Percentiles rank a stretch among this genome's conserved stretches.
phyloP scores from a whole-genome alignment of 768 basidiomycete genomes.

The Pholiota conissans region DNA sequence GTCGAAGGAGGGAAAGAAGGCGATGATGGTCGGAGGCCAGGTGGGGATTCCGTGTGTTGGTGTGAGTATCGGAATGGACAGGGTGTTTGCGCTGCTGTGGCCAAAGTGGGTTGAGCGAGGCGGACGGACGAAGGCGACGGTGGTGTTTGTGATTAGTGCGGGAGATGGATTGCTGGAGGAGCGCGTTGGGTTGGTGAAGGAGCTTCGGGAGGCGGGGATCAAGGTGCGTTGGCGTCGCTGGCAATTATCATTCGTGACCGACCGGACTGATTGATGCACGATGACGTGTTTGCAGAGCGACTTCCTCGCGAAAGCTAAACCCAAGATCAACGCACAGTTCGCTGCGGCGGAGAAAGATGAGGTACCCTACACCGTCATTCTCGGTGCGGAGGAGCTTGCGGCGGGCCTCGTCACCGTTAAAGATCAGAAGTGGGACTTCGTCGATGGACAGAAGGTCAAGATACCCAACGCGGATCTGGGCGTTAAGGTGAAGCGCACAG shows the following conservation, averaged over 20 bases:
- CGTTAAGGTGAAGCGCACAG: slow-evolving; percentile 57
- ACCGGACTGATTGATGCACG: background rate
- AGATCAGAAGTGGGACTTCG: slow-evolving; percentile 82
- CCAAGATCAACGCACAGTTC: slow-evolving; percentile 85
- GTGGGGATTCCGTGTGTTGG: slow-evolving; percentile 75
- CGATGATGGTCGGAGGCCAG: slow-evolving; percentile 38
- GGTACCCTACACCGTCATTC: slow-evolving; percentile 89
- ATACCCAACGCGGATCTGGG: slow-evolving; percentile 64
- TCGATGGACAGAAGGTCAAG: slow-evolving; percentile 73
- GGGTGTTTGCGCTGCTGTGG: slow-evolving; percentile 90
- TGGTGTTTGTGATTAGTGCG: slow-evolving; percentile 91
- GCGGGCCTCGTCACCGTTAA: slow-evolving; percentile 88
- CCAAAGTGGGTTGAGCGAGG: slow-evolving; percentile 81
- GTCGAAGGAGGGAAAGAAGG: slow-evolving; percentile 54
- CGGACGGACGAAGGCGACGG: slow-evolving; percentile 84
- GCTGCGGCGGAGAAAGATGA: slow-evolving; percentile 89
- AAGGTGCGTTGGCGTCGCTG: slow-evolving; percentile 55
- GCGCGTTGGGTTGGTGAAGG: slow-evolving; percentile 75
- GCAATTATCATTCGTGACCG: background rate
- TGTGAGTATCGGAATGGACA: slow-evolving; percentile 89
- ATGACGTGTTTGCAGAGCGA: slow-evolving; percentile 59
- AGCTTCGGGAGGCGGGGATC: slow-evolving; percentile 84
- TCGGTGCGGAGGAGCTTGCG: slow-evolving; percentile 86
- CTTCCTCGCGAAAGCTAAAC: slow-evolving; percentile 90
- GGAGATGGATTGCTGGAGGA: slow-evolving; percentile 89